Evolutionary conservation across 164 flowering plant species (phyloP).

Genomic region (Kalanchoe fedtschenkoi): DNA sequence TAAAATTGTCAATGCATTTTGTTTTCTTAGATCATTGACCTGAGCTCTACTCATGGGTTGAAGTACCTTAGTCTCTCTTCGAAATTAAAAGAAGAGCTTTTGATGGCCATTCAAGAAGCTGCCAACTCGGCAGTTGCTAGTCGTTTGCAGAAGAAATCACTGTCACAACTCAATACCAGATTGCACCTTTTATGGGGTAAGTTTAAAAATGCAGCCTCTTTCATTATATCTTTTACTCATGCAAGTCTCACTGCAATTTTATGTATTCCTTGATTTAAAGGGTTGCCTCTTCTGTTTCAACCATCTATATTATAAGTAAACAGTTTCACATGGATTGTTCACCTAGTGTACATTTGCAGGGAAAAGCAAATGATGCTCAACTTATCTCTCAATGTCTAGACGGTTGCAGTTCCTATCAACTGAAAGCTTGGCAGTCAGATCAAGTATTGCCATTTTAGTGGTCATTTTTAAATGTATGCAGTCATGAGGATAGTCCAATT

Average conservation of each 20-base stretch:
- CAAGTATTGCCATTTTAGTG: background rate
- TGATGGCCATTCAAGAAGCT: conserved; percentile 59
- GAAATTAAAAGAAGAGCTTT: conserved; percentile 43
- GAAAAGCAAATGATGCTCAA: background rate
- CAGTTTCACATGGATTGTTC: too few relatives aligned
- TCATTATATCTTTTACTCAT: background rate
- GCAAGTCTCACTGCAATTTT: background rate
- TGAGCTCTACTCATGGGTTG: conserved; percentile 43
- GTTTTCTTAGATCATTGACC: conserved; percentile 47
- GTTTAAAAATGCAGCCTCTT: conserved; percentile 4
- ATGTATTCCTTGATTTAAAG: background rate
- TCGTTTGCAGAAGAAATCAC: conserved; percentile 43
- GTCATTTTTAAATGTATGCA: background rate
- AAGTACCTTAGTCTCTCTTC: conserved; percentile 36
- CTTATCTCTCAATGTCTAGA: background rate
- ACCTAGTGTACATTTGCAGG: background rate
- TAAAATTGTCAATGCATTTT: background rate
- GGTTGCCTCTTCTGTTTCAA: too few relatives aligned
- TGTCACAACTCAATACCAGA: conserved; percentile 40
- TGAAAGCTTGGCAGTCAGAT: background rate
- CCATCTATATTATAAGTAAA: too few relatives aligned
- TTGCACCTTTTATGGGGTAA: conserved; percentile 71
- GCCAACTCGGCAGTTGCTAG: conserved; percentile 33
- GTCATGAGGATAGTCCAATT: background rate
- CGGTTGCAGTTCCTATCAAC: background rate